These are phyloP conservation scores for Verticillium nubilum DNA, from an alignment of 2,329 filamentous ascomycete genomes.

Conservation along the genomic window DNA sequence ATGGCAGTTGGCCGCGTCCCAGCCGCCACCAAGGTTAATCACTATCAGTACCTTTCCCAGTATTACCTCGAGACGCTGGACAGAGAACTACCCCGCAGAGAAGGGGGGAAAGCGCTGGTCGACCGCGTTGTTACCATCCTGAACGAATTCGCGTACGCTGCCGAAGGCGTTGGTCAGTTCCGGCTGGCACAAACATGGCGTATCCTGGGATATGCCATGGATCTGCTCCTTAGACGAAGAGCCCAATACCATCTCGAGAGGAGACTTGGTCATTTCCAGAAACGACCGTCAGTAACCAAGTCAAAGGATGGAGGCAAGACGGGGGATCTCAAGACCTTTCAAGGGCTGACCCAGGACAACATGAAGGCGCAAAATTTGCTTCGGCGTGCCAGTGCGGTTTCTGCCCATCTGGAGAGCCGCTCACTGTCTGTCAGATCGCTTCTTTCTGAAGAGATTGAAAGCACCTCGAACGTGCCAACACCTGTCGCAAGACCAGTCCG, in stretches of 20 bases:
- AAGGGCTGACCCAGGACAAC: neutral
- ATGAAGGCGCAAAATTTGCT: conserved; percentile 12
- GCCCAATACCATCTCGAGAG: conserved; percentile 52
- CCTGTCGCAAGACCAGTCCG: conserved; percentile 50
- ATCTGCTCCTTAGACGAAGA: conserved; percentile 46
- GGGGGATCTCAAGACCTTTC: conserved; percentile 10
- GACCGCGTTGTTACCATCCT: conserved; percentile 45
- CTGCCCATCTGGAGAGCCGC: conserved; percentile 22
- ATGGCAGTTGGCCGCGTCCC: conserved; percentile 58
- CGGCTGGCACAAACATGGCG: conserved; percentile 61
- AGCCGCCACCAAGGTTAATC: conserved; percentile 39
- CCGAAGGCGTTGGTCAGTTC: conserved; percentile 51
- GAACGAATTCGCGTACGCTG: conserved; percentile 51
- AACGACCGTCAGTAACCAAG: conserved; percentile 14
- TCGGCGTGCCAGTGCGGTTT: conserved; percentile 22
- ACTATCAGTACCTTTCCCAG: conserved; percentile 51
- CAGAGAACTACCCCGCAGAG: conserved; percentile 37
- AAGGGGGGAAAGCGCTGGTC: conserved; percentile 31
- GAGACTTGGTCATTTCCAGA: conserved; percentile 35
- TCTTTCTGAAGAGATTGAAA: conserved; percentile 52
- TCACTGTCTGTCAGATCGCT: conserved; percentile 37
- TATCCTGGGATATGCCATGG: conserved; percentile 51
- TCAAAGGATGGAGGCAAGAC: conserved; percentile 22
- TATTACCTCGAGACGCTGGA: conserved; percentile 51
- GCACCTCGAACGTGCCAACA: conserved; percentile 57